Evolutionary conservation across 2,329 filamentous ascomycete species (phyloP).

Genomic region (Aureobasidium sp.): DNA sequence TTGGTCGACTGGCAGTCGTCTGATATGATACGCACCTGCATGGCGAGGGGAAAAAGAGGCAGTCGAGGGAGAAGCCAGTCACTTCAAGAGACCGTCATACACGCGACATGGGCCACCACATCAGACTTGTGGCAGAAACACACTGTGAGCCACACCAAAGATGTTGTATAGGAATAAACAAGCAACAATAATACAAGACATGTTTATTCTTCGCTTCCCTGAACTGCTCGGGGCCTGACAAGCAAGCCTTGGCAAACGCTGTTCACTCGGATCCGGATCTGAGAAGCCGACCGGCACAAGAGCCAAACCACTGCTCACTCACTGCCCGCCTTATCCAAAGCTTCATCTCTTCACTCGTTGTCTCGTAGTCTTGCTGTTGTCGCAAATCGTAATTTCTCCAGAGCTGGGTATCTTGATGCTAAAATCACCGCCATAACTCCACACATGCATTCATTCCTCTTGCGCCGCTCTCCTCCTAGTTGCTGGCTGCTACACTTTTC

Average conservation of each 20-base stretch:
- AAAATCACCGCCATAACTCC: constrained; percentile 2
- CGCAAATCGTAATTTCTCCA: not conserved
- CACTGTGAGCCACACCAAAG: not conserved
- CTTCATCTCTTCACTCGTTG: not conserved
- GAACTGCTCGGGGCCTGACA: constrained; percentile 6
- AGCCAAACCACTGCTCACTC: not conserved
- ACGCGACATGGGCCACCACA: constrained; percentile 7
- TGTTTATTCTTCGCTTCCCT: constrained; percentile 12
- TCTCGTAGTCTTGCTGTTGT: not conserved
- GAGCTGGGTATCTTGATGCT: constrained; percentile 14
- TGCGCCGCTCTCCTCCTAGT: not conserved
- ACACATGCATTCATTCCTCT: not conserved
- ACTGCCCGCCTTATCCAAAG: not conserved
- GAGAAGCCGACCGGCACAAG: not conserved
- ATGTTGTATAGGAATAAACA: constrained; percentile 1
- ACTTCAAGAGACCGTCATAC: constrained; percentile 11
- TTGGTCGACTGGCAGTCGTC: not conserved
- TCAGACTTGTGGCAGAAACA: not conserved
- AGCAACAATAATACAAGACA: not conserved
- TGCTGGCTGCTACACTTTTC: constrained; percentile 19
- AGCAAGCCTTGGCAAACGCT: not conserved
- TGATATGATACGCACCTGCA: constrained; percentile 13
- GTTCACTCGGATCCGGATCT: constrained; percentile 1
- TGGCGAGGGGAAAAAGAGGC: constrained; percentile 12
- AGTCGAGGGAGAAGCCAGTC: constrained; percentile 8